Evolutionary conservation across 1,284 basidiomycete genomes (phyloP).

Genomic region (Cutaneotrichosporon spelunceum): DNA sequence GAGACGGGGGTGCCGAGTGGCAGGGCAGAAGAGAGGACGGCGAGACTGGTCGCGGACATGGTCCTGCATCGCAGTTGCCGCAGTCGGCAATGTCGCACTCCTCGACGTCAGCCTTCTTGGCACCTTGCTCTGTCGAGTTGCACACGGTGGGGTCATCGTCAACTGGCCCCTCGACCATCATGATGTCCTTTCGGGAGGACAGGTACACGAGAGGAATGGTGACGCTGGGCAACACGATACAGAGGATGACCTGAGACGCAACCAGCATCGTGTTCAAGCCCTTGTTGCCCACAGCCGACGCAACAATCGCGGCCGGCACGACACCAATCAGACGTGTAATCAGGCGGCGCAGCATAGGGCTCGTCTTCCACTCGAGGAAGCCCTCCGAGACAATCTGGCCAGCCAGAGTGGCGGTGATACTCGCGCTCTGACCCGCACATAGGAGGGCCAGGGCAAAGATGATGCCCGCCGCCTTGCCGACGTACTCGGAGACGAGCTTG

Average conservation of each 20-base stretch:
- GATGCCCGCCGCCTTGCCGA: conserved; percentile 71
- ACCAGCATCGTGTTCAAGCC: conserved; percentile 82
- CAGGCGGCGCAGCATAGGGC: conserved; percentile 74
- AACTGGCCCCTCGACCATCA: conserved; percentile 58
- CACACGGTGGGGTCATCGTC: conserved; percentile 6
- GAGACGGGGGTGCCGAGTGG: not conserved
- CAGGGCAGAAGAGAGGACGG: not conserved
- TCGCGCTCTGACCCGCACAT: conserved; percentile 84
- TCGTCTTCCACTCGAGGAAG: conserved; percentile 84
- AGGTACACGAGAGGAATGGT: conserved; percentile 74
- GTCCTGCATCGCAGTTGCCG: not conserved
- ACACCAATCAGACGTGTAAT: conserved; percentile 80
- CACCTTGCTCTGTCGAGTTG: conserved; percentile 6
- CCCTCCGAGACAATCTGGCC: conserved; percentile 92
- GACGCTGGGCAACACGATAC: conserved; percentile 84
- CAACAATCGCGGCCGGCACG: conserved; percentile 79
- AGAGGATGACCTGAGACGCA: conserved; percentile 80
- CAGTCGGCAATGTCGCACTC: not conserved
- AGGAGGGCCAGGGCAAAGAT: conserved; percentile 83
- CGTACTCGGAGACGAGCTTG: conserved; percentile 61
- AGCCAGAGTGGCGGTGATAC: conserved; percentile 85
- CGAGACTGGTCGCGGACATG: not conserved
- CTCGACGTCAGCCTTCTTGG: not conserved
- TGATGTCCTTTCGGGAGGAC: conserved; percentile 66
- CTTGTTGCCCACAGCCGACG: conserved; percentile 65